Base-by-base conservation (phyloP, 768 basidiomycete species). In the Suillus bovinus region DNA sequence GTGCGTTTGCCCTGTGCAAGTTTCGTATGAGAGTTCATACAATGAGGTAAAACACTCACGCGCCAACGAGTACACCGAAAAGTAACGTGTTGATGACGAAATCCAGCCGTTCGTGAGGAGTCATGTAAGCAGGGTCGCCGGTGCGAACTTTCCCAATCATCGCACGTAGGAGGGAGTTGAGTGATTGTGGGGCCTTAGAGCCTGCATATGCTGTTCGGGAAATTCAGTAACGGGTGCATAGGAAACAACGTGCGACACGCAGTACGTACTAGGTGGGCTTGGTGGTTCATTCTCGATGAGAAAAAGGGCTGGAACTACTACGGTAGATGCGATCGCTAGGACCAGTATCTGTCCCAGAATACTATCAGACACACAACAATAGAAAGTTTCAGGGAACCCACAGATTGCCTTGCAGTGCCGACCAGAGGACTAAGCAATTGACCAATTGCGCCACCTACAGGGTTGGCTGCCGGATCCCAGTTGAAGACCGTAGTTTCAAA, bases 271-370 rank as follows among this genome's bases (percentile, higher is more conserved):
- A 0, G 93, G 93, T 31, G 93, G 93, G 9, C 82, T 86, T 24
- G 91, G 90, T 8, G 93, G 93, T 1, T 81, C 78, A 36, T 78
- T 77, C 2, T 77, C 68, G 27, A 95, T 82, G 27, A 92, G 70
- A 53, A 93, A 77, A 3, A 84, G 77, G 22, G 81, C 77, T 0
- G 91, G 91, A 10, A 79, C 70, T 1, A 80, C 82, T 2, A 76
- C 90, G 1, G 88, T 90, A 17, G 84, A 84, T 20, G 92, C 82
- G 63, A 93, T 86, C 2, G 82, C 92, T 24, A 94, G 80, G 6
- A 90, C 76, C 5, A 93, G 76, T 53, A 93, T 79, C 90, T 92
- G 38, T n/a, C 22, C 33, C 27, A 63, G 6, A 22, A 33, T 13
- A 52, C 31, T 31, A n/a, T 10, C 7, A 24, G 16, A 9, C 29